A percentile compares a stretch with the other conserved stretches of the same genome.
These are phyloP conservation scores for Calonectria naviculata DNA, from an alignment of 2,329 filamentous ascomycete species.

Conservation along the genomic window DNA sequence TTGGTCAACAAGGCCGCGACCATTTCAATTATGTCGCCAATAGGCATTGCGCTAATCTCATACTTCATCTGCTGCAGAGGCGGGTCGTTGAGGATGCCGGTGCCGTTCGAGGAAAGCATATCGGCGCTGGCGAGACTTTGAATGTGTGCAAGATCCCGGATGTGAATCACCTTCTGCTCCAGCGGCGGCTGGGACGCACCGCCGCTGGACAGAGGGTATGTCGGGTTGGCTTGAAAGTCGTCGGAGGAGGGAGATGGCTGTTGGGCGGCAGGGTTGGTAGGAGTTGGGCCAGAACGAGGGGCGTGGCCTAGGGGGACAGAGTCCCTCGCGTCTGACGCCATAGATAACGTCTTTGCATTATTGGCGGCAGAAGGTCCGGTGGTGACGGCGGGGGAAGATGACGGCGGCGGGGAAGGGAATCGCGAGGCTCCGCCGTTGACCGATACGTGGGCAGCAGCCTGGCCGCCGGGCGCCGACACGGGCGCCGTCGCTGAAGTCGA, in stretches of 20 bases:
- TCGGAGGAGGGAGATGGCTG: constrained; percentile 50
- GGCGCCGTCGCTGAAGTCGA: constrained; percentile 29
- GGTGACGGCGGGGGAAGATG: constrained; percentile 59
- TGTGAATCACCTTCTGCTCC: constrained; percentile 72
- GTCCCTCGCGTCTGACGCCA: constrained; percentile 57
- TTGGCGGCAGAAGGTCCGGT: constrained; percentile 50
- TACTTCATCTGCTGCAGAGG: constrained; percentile 74
- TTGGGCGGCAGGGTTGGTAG: constrained; percentile 32
- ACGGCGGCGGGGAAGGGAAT: constrained; percentile 66
- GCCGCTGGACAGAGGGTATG: constrained; percentile 45
- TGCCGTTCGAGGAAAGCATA: constrained; percentile 63
- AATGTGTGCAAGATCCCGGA: constrained; percentile 91
- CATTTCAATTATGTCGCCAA: constrained; percentile 98
- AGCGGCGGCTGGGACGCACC: constrained; percentile 40
- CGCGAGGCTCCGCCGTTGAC: constrained; percentile 56
- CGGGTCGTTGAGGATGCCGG: constrained; percentile 62
- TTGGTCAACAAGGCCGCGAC: constrained; percentile 95
- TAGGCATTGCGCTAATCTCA: constrained; percentile 98
- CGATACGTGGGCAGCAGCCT: constrained; percentile 40
- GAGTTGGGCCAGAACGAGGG: constrained; percentile 32
- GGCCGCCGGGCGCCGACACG: constrained; percentile 35
- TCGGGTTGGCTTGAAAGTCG: constrained; percentile 51
- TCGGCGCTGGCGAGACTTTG: constrained; percentile 88
- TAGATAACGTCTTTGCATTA: constrained; percentile 57
- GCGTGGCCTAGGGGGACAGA: constrained; percentile 41